phyloP scores from a whole-genome alignment of 352 stramenopile species.

The Phytophthora pseudosyringae region DNA sequence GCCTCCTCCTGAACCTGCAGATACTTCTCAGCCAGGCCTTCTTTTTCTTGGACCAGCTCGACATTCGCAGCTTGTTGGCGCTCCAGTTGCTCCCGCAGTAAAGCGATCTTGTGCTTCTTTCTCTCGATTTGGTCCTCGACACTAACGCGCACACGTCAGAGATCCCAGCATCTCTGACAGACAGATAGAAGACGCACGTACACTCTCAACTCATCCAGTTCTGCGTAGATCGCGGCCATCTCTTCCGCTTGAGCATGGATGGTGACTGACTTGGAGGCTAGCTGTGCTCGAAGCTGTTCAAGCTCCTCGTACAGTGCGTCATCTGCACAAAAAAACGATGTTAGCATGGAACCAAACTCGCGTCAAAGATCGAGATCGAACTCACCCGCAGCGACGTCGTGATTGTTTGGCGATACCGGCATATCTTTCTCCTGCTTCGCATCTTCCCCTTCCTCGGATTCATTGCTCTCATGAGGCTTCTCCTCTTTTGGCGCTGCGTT shows the following conservation, averaged over 20 bases:
- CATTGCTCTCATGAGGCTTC: slow-evolving; percentile 35
- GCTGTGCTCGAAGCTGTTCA: slow-evolving; percentile 58
- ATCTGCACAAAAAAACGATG: slow-evolving; percentile 26
- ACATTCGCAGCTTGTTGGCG: slow-evolving; percentile 59
- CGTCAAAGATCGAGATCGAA: neutral
- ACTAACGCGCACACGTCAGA: slow-evolving; percentile 20
- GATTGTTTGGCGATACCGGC: slow-evolving; percentile 6
- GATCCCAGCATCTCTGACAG: neutral
- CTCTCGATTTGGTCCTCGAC: slow-evolving; percentile 43
- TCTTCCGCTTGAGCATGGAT: slow-evolving; percentile 70
- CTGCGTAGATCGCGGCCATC: slow-evolving; percentile 58
- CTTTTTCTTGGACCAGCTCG: slow-evolving; percentile 60
- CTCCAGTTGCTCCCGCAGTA: slow-evolving; percentile 50
- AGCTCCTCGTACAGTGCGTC: slow-evolving; percentile 59
- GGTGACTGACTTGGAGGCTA: slow-evolving; percentile 58
- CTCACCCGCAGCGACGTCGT: slow-evolving; percentile 14
- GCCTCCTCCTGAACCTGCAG: slow-evolving; percentile 59
- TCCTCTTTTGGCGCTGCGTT: slow-evolving; percentile 38
- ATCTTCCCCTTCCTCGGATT: slow-evolving; percentile 40
- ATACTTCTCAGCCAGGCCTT: slow-evolving; percentile 47
- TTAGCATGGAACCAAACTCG: neutral
- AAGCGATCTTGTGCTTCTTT: slow-evolving; percentile 45
- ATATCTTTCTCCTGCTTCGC: slow-evolving; percentile 35
- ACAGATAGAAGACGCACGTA: slow-evolving; percentile 12
- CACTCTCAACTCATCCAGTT: slow-evolving; percentile 63